A percentile compares a stretch with the other conserved stretches of the same genome.
phyloP scores from a whole-genome alignment of 1,284 basidiomycete genomes.

The Neonothopanus nambi region DNA sequence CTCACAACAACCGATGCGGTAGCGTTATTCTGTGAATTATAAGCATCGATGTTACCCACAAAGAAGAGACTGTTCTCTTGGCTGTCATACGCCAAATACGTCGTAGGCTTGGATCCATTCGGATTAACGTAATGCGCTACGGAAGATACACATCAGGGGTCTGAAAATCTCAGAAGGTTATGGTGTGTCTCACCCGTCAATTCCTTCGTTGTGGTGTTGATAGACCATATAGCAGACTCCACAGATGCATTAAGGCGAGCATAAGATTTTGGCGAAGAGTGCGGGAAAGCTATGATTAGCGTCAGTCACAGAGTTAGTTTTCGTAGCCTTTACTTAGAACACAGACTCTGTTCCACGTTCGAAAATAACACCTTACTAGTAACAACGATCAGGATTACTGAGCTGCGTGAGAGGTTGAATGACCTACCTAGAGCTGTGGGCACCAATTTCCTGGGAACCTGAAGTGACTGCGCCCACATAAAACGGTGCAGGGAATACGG shows the following conservation, averaged over 20 bases:
- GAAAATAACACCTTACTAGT: constrained; percentile 27
- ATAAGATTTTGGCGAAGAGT: background rate
- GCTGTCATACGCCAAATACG: constrained; percentile 36
- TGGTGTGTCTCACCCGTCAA: constrained; percentile 31
- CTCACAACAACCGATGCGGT: constrained; percentile 35
- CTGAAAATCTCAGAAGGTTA: background rate
- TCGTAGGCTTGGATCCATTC: constrained; percentile 33
- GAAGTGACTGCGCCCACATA: constrained; percentile 36
- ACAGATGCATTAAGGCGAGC: constrained; percentile 18
- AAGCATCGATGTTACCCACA: constrained; percentile 36
- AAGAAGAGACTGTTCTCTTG: constrained; percentile 38
- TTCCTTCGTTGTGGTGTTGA: constrained; percentile 34
- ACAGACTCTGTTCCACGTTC: constrained; percentile 36
- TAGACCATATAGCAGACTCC: constrained; percentile 43
- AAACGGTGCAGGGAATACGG: constrained; percentile 33
- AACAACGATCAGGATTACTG: constrained; percentile 22
- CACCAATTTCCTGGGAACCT: constrained; percentile 18
- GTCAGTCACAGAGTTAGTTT: background rate
- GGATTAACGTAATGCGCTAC: constrained; percentile 41
- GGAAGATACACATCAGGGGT: background rate
- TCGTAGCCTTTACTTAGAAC: too few relatives aligned
- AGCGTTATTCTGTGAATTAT: constrained; percentile 30
- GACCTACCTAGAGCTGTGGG: constrained; percentile 27
- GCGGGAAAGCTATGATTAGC: background rate
- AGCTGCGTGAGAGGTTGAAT: background rate